phyloP scores from a whole-genome alignment of 2,329 filamentous ascomycete genomes.

The Rutstroemia sp. region DNA sequence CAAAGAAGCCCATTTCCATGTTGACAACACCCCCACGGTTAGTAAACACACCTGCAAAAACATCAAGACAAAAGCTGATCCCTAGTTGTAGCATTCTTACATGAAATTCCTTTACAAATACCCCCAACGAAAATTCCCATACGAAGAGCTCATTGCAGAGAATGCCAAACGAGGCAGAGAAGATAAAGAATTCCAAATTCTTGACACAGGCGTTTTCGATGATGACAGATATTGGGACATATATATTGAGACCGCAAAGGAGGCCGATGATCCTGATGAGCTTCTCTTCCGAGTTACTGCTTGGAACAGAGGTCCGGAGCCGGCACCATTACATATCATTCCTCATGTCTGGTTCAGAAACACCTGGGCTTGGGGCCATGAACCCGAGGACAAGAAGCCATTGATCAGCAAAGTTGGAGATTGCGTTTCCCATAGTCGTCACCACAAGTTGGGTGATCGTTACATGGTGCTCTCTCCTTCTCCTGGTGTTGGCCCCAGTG shows the following conservation, averaged over 20 bases:
- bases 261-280: constrained; percentile 84
- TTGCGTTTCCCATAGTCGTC: constrained; percentile 66
- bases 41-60: constrained; percentile 1
- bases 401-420: constrained; percentile 60
- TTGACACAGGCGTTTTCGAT: constrained; percentile 82
- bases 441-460: constrained; percentile 72
- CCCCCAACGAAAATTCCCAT: constrained; percentile 84
- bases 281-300: constrained; percentile 90
- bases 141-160: constrained; percentile 77
- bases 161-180: constrained; percentile 69
- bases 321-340: constrained; percentile 85
- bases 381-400: constrained; percentile 69
- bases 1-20: constrained; percentile 93
- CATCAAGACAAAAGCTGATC: constrained; percentile 6
- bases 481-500: constrained; percentile 70
- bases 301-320: constrained; percentile 88
- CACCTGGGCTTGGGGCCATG: constrained; percentile 91
- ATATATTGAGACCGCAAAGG: constrained; percentile 92
- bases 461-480: constrained; percentile 85
- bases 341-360: constrained; percentile 97
- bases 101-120: constrained; percentile 99
- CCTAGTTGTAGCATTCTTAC: constrained; percentile 69
- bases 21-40: constrained; percentile 76
- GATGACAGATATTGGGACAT: constrained; percentile 95
- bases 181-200: constrained; percentile 84